Base-by-base conservation (phyloP, 495 filamentous ascomycete genomes). In the Neurospora sp. region DNA sequence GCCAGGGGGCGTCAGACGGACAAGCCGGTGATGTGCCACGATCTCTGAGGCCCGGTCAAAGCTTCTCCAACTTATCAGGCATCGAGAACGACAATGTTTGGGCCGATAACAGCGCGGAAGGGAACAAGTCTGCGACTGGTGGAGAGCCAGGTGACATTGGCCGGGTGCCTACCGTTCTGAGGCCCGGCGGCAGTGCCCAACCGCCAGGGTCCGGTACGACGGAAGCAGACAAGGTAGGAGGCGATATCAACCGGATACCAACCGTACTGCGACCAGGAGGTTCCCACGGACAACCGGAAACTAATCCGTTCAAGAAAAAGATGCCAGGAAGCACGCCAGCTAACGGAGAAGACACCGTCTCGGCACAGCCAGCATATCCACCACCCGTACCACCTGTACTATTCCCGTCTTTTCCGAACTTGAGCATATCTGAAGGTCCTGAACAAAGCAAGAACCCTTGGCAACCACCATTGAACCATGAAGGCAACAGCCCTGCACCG, bases 301-400 rank as follows among this genome's bases (percentile, higher is more conserved):
- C 86, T n/a, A 88, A 88, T 70, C 86, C 86, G 4, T 88, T 86
- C 78, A 85, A 85, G 73, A 82, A 82, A 40, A 85, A 86, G 69
- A 79, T 79, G 27, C 61, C 79, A 20, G 68, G 75, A 45, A 75
- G 74, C 20, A 72, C 59, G 10, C 74, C 70, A 69, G 45, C 40
- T 39, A 6, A 65, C 53, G 31, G 38, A 59, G 70, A 45, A 12
- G 68, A 39, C 27, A 59, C 12, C n/a, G 3, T 39, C 69, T 47
- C 20, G 20, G 27, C 71, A 31, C 65, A 68, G 68, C 76, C 69
- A 22, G 39, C 72, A 45, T 53, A 41, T 7, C 38, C 74, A 8
- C 81, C 77, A 38, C 72, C 70, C 8, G 73, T 75, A 45, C 77
- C 78, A 4, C 70, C 78, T 20, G 47, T 77, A 38, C 68, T 78